Conservation (phyloP, 495 filamentous ascomycete species). For the Neurospora discreta region DNA sequence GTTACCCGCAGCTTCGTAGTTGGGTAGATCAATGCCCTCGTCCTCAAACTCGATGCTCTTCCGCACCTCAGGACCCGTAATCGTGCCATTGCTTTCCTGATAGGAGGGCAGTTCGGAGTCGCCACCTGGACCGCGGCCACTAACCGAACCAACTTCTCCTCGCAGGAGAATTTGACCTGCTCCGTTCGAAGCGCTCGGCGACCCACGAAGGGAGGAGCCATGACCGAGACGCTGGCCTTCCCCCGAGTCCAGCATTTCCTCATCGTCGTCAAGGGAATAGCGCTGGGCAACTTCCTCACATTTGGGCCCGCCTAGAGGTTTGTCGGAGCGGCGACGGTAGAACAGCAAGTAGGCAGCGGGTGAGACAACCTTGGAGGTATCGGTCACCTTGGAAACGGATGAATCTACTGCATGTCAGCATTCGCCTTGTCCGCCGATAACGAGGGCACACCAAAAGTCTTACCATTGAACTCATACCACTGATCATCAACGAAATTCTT, state of each 20-base stretch:
- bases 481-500: slow-evolving; percentile 76
- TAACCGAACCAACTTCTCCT: slow-evolving; percentile 48
- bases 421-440: background rate
- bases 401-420: slow-evolving; percentile 46
- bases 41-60: slow-evolving; percentile 31
- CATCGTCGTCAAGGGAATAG: slow-evolving; percentile 32
- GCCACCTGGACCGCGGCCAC: slow-evolving; percentile 2
- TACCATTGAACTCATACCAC: slow-evolving; percentile 97
- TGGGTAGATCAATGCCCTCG: slow-evolving; percentile 16
- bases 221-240: slow-evolving; percentile 75
- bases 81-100: slow-evolving; percentile 1
- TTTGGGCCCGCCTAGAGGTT: slow-evolving; percentile 63
- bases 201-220: slow-evolving; percentile 72
- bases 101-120: slow-evolving; percentile 12
- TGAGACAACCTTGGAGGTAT: slow-evolving; percentile 48
- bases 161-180: slow-evolving; percentile 61
- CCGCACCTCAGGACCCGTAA: slow-evolving; percentile 11
- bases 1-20: slow-evolving; percentile 11
- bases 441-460: slow-evolving; percentile 16
- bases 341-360: slow-evolving; percentile 84
- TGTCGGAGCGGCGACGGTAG: slow-evolving; percentile 74
- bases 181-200: slow-evolving; percentile 72
- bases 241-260: slow-evolving; percentile 50
- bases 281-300: slow-evolving; percentile 58
- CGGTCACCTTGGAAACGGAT: slow-evolving; percentile 41